Base-by-base conservation (phyloP, 768 basidiomycete species). In the Leccinum olivaceopallidum region DNA sequence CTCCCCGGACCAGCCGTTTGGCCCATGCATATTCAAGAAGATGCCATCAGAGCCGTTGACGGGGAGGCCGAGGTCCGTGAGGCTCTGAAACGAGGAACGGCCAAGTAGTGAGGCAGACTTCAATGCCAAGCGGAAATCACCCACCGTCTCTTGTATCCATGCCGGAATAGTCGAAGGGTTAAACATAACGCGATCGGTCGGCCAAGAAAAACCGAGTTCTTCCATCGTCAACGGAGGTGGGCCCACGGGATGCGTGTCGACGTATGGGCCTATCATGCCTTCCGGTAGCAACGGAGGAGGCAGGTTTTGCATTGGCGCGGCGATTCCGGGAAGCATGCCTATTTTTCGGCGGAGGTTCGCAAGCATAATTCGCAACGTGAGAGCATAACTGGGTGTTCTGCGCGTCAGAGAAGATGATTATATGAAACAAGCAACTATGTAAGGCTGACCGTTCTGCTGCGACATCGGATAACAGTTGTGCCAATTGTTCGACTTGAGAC, bases 341-440 rank as follows among this genome's bases (percentile, higher is more conserved):
- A 95, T 83, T 77, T 94, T 96, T 60, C 94, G 88, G 50, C 93
- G 86, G 60, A 96, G 82, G 75, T 92, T 94, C 53, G 93, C 89
- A 55, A 97, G 83, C 94, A 96, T 95, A 69, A 97, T 89, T 56
- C 94, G 89, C 26, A 98, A 79, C 6, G 95, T 92, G 39, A 95
- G 78, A 2, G 95, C 94, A 71, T 97, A 96, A 51, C 90, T 92
- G 57, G 26, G 50, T n/a, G 12, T 20, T 53, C 55, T 22, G 14
- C 12, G 20, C 14, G 54, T 72, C 44, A 72, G 63, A 48, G 34
- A 53, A 34, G 37, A 37, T 20, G 44, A 44, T 34, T 18, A 4
- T 28, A 13, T 58, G 30, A 44, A 53, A 37, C 3, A 50, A 59
- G 6, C 34, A 44, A 55, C 6, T 9, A 52, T 26, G 9, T 55